These are phyloP conservation scores for Coemansia guatemalensis DNA, from an alignment of 192 early-diverging fungal species.

Conservation along the genomic window DNA sequence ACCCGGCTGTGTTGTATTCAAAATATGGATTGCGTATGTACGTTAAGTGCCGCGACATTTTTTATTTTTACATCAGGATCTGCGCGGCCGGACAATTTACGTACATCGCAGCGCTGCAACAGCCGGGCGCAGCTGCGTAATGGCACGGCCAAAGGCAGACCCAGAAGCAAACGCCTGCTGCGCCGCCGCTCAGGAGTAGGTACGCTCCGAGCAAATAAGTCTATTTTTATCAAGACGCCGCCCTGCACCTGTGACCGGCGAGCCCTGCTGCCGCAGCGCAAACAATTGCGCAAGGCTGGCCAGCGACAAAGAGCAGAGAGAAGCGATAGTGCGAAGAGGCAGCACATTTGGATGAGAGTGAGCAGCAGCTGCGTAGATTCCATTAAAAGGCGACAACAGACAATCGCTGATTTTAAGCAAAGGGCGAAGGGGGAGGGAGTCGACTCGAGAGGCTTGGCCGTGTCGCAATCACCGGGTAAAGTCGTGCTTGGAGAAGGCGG, in stretches of 20 bases:
- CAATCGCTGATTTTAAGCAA: constrained; percentile 1
- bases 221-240: no score
- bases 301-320: neutral
- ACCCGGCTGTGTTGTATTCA: no score
- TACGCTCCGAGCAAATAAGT: no score
- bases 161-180: no score
- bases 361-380: neutral
- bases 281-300: no score
- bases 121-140: no score
- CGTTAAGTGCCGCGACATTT: no score
- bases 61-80: neutral
- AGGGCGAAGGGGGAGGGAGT: neutral
- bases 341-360: constrained; percentile 3
- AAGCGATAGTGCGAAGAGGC: neutral
- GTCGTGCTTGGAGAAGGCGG: constrained; percentile 40
- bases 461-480: constrained; percentile 35
- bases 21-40: no score
- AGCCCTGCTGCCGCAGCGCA: no score
- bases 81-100: constrained; percentile 9
- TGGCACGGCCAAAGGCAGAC: no score
- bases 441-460: neutral
- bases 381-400: neutral
- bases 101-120: neutral
- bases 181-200: no score
- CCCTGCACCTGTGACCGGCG: no score